Percentiles rank a stretch among this genome's conserved stretches.
Conservation (phyloP, 495 filamentous ascomycete genomes). For the Sphaerosporella brunnea region DNA sequence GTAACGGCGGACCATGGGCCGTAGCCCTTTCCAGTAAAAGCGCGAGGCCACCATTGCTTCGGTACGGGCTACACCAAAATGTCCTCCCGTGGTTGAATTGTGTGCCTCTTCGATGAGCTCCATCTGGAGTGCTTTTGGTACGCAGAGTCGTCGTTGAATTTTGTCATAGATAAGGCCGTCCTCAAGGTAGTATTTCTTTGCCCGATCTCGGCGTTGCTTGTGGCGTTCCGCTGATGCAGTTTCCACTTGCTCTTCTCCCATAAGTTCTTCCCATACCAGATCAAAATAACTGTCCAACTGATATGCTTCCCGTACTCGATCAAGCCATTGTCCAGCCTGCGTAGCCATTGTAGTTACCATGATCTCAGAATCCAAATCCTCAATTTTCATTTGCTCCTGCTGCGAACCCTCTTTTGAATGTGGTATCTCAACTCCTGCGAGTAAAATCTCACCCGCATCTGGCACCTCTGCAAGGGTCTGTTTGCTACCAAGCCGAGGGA, state of each 20-base stretch:
- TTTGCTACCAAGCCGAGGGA: neutral
- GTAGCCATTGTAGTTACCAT: no score
- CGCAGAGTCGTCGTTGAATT: neutral
- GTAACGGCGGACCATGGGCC: neutral
- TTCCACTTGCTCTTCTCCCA: neutral
- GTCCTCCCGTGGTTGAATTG: constrained; percentile 1
- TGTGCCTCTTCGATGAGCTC: neutral
- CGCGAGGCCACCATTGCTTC: neutral
- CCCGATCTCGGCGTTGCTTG: neutral
- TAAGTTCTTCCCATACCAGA: no score
- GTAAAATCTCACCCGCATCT: no score
- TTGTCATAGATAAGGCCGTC: neutral
- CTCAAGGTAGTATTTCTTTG: neutral
- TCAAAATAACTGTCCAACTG: no score
- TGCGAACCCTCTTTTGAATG: no score
- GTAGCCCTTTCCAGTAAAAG: neutral
- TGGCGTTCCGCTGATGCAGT: neutral
- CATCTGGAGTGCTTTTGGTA: neutral
- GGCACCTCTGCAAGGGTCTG: no score
- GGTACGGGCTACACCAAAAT: constrained; percentile 1
- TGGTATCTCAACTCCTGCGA: no score
- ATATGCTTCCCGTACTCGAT: no score
- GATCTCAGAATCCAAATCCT: no score
- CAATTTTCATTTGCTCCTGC: no score
- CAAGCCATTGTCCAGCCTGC: no score